Base-by-base conservation (phyloP, 163 green algal genomes). In the Botryococcus braunii region DNA sequence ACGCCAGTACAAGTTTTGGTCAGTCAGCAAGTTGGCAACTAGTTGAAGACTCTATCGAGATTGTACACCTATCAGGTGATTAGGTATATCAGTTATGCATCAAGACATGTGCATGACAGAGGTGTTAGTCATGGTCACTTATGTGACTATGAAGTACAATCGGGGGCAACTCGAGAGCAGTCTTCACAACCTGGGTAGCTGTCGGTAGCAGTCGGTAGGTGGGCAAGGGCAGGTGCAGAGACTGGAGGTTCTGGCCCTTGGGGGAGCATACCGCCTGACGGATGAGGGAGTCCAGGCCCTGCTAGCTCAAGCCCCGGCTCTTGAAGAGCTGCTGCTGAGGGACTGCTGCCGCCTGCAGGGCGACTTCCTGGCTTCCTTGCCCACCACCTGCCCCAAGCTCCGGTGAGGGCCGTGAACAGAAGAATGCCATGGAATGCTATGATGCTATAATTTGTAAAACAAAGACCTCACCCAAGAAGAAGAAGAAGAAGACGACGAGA, bases 241-340 rank as follows among this genome's bases (percentile, higher is more conserved):
- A 36, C 72, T 88, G 68, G n/a, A 37, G 35, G 37, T 55, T 23
- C 46, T 89, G 64, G 32, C 25, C 2, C 70, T 91, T 49, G 73
- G 49, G 29, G 82, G 81, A n/a, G 82, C 84, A 0, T 91, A 91
- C 77, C 67, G 77, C 8, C 76, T 89, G 55, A 65, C 38, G 34
- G 81, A 88, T 48, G 58, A 31, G 5, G 79, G 68, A 4, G 65
- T 87, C 50, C 57, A 62, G 37, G 55, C 60, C 60, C 52, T 83
- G 31, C 66, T 85, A 50, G 29, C n/a, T n/a, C 39, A 31, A 23
- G 62, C 70, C 31, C 78, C 76, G 5, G 41, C 66, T 9, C 76
- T 90, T 25, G 27, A 47, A 9, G 56, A 62, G 29, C 70, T 88
- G 39, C 56, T 48, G 7, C 56, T 87, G 46, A 74, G 77, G 35